Base-by-base conservation (phyloP, 495 filamentous ascomycete species). In the Tuber borchii region DNA sequence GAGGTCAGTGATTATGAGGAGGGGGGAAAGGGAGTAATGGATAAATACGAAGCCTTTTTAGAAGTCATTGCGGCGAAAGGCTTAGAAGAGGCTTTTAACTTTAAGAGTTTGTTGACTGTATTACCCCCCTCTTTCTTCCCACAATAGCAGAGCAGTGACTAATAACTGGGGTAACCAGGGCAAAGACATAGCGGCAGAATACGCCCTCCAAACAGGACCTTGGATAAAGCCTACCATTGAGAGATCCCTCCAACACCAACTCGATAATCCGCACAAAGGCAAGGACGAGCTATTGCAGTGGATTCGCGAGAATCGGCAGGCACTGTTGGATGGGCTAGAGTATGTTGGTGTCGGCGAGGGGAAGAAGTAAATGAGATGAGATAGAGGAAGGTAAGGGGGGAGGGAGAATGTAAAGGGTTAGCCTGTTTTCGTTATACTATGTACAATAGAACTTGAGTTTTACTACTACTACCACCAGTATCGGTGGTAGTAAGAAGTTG, bases 141-240 rank as follows among this genome's bases (percentile, higher is more conserved):
- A n/a, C 51, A 14, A 61, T 5, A 61, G 51, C 51, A 2, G n/a
- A 31, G 8, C 10, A 31, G n/a, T 61, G 12, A 5, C 51, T 61
- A 61, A 31, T 61, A 31, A 22, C 10, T 3, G 26, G 56, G 31
- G 14, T 8, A 82, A 83, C 70, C 91, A 91, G 87, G 93, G 93
- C 0, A 88, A 85, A 22, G 83, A 91, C 26, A 86, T 97, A 56
- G 85, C 87, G 39, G 87, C 84, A 14, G 83, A 97, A 22, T 86
- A 86, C 0, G n/a, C 39, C 22, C 86, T 85, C 2, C 87, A 87
- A 77, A 88, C 89, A 2, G 95, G 95, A 9, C 89, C 86, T 20
- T 98, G 95, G 95, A 89, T 93, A 87, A 87, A 88, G 75, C 85
- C 85, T 74, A 93, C 93, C 20, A 81, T 95, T 69, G 89, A 92